Conservation (phyloP, 331 rosid genomes). For the Cydonia oblonga region DNA sequence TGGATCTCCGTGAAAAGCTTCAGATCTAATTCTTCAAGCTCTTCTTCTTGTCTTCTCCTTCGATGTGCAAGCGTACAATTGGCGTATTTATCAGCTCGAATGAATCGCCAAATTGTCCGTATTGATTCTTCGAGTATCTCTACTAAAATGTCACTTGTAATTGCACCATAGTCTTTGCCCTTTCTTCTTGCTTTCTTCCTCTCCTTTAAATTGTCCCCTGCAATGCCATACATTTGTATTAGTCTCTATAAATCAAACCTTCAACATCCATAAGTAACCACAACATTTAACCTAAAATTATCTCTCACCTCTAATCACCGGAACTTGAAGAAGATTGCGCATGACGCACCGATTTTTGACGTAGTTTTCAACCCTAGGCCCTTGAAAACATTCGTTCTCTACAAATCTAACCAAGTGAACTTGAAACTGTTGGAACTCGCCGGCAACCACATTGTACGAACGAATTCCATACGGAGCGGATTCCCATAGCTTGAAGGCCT, state of each 20-base stretch:
- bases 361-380: slow-evolving; percentile 73
- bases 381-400: slow-evolving; percentile 77
- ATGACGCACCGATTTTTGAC: slow-evolving; percentile 51
- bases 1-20: slow-evolving; percentile 37
- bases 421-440: slow-evolving; percentile 89
- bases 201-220: slow-evolving; percentile 39
- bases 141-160: slow-evolving; percentile 54
- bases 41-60: slow-evolving; percentile 16
- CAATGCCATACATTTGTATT: not conserved
- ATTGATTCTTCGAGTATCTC: slow-evolving; percentile 83
- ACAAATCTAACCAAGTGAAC: slow-evolving; percentile 66
- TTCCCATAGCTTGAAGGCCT: slow-evolving; percentile 73
- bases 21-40: slow-evolving; percentile 61
- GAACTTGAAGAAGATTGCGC: slow-evolving; percentile 86
- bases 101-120: slow-evolving; percentile 76
- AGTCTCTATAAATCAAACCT: not conserved
- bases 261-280: not conserved
- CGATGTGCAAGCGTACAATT: slow-evolving; percentile 12
- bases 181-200: slow-evolving; percentile 32
- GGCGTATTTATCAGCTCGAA: slow-evolving; percentile 60
- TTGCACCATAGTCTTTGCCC: slow-evolving; percentile 27
- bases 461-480: slow-evolving; percentile 36
- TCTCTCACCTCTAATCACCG: slow-evolving; percentile 55
- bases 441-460: slow-evolving; percentile 73
- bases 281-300: not conserved